These are phyloP conservation scores for Inga leiocalycina DNA, from an alignment of 306 rosid species.

Conservation along the genomic window DNA sequence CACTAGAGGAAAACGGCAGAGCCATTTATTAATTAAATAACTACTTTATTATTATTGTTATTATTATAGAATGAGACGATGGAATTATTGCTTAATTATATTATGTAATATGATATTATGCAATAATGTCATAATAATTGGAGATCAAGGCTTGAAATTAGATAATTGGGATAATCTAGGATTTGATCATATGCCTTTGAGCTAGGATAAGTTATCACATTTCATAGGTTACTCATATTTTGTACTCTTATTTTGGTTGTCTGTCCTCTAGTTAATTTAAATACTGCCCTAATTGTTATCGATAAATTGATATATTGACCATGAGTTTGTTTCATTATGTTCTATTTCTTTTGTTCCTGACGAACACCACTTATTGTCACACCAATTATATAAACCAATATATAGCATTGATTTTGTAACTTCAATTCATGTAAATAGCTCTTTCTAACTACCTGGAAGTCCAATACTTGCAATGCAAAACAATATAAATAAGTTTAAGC, in stretches of 20 bases:
- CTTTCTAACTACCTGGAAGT: constrained; percentile 25
- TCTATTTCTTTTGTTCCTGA: background rate
- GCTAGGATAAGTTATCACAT: background rate
- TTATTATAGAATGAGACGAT: too few species aligned
- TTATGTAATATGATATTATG: background rate
- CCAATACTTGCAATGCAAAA: constrained; percentile 6
- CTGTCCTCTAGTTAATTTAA: background rate
- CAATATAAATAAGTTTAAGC: constrained; percentile 13
- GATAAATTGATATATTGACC: background rate
- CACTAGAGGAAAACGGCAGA: too few species aligned
- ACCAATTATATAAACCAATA: background rate
- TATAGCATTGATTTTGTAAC: background rate
- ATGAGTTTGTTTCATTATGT: background rate
- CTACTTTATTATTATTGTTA: too few species aligned
- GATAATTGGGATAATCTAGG: background rate
- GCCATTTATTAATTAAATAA: too few species aligned
- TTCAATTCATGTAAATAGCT: constrained; percentile 9
- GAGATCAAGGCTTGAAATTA: background rate
- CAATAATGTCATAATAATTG: background rate
- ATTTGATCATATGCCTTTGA: background rate
- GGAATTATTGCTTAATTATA: too few species aligned
- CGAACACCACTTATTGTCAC: background rate
- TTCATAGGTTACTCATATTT: background rate
- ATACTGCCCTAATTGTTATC: background rate
- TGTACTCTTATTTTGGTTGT: background rate